Conservation (phyloP, 768 basidiomycete species). For the Lepiota subincarnata region DNA sequence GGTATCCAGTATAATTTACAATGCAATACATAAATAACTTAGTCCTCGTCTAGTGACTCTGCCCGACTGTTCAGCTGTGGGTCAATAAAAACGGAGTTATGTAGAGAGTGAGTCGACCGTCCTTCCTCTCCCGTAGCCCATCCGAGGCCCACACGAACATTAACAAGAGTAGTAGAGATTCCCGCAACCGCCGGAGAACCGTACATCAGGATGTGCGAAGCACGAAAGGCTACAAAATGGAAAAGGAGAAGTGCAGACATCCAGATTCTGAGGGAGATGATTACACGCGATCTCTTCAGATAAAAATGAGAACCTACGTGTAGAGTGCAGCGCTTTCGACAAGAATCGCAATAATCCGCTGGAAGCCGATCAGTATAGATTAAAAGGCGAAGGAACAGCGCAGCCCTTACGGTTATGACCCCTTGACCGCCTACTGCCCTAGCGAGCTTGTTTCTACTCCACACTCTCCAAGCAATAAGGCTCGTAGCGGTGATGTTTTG, state of each 20-base stretch:
- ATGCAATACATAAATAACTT: too few relatives aligned
- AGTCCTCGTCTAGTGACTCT: too few relatives aligned
- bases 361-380: background rate
- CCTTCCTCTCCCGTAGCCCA: background rate
- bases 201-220: background rate
- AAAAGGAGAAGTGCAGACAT: background rate
- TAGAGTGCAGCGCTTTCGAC: constrained; percentile 4
- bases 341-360: background rate
- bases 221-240: background rate
- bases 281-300: background rate
- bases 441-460: background rate
- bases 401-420: background rate
- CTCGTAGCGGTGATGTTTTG: background rate
- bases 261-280: background rate
- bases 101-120: too few relatives aligned
- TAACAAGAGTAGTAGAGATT: constrained; percentile 7
- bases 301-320: background rate
- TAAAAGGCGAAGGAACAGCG: background rate
- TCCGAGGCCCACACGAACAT: constrained; percentile 8
- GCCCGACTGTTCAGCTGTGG: too few relatives aligned
- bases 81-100: too few relatives aligned
- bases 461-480: background rate
- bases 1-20: too few relatives aligned
- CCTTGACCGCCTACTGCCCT: background rate
- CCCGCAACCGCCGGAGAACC: background rate